phyloP scores from a whole-genome alignment of 2,329 filamentous ascomycete species.

The Blastomyces parvus region DNA sequence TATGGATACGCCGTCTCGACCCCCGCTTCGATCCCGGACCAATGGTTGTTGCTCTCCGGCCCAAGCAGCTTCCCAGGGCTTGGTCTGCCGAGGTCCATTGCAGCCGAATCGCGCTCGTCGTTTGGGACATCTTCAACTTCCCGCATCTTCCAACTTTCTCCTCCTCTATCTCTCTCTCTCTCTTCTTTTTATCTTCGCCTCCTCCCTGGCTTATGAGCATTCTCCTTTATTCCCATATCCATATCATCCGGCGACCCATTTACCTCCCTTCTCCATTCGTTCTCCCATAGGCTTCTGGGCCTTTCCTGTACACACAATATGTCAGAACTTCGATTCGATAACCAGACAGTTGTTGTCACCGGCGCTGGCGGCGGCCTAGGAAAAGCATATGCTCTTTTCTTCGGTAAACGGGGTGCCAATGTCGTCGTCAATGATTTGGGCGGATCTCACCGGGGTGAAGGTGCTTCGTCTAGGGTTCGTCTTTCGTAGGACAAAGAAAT shows the following conservation, averaged over 20 bases:
- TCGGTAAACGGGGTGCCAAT: conserved; percentile 81
- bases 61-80: not conserved
- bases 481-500: not conserved
- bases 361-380: conserved; percentile 76
- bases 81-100: not conserved
- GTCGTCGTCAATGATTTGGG: conserved; percentile 96
- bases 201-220: not conserved
- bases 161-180: not conserved
- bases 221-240: not conserved
- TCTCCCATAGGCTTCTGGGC: conserved; percentile 5
- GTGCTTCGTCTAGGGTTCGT: conserved; percentile 70
- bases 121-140: not conserved
- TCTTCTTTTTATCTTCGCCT: not conserved
- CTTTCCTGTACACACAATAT: conserved; percentile 33
- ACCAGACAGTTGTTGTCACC: conserved; percentile 80
- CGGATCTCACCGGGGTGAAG: conserved; percentile 86
- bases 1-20: not conserved
- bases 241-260: not conserved
- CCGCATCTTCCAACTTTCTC: not conserved
- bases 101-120: not conserved
- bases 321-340: conserved; percentile 73
- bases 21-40: conserved; percentile 1
- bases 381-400: conserved; percentile 78
- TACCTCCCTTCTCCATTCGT: conserved; percentile 13
- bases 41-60: not conserved